Percentiles rank a stretch among this genome's conserved stretches.
These are phyloP conservation scores for Corylus americana DNA, from an alignment of 306 rosid genomes.

Conservation along the genomic window DNA sequence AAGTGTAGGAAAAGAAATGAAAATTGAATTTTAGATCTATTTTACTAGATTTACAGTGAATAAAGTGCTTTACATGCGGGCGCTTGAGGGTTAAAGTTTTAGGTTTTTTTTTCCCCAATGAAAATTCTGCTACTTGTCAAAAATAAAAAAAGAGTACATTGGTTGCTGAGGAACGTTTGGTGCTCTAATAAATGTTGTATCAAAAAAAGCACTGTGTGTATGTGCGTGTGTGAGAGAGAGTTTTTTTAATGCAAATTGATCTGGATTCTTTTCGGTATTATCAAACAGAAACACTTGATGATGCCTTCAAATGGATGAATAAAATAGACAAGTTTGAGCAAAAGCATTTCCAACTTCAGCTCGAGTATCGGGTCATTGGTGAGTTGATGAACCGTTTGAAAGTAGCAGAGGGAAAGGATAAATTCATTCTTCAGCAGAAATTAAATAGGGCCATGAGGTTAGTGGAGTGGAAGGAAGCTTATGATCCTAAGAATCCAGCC, in stretches of 20 bases:
- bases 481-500: conserved; percentile 84
- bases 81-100: neutral
- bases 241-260: neutral
- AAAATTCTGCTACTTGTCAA: neutral
- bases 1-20: neutral
- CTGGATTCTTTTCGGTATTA: neutral
- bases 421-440: conserved; percentile 73
- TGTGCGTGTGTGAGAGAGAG: neutral
- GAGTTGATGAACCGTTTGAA: conserved; percentile 81
- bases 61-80: neutral
- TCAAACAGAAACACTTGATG: conserved; percentile 66
- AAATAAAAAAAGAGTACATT: too few species aligned
- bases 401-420: conserved; percentile 75
- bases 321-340: conserved; percentile 80
- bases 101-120: neutral
- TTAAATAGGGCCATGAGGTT: conserved; percentile 82
- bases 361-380: conserved; percentile 81
- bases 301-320: conserved; percentile 77
- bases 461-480: conserved; percentile 85
- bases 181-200: neutral
- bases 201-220: too few species aligned
- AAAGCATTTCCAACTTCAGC: conserved; percentile 67
- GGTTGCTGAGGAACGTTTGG: neutral
- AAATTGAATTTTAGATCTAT: neutral
- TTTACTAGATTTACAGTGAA: neutral